Evolutionary conservation across 2,329 filamentous ascomycete genomes (phyloP).

Genomic region (Phaeoacremonium minimum): DNA sequence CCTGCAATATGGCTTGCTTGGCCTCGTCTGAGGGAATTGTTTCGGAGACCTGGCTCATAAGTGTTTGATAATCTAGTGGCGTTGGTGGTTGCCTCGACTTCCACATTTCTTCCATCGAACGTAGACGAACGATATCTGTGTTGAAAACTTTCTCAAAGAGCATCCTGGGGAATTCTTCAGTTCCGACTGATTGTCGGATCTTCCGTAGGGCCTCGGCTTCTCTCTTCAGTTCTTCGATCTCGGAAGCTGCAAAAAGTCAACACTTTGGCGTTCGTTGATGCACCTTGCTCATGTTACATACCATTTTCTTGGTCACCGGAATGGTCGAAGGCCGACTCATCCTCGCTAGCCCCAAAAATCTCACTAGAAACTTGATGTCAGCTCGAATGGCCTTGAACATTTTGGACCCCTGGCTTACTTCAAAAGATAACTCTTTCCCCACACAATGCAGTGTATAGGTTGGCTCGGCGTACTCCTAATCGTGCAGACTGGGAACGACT

Average conservation of each 20-base stretch:
- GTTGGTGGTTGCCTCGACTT: slow-evolving; percentile 73
- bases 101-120: slow-evolving; percentile 96
- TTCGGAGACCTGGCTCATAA: slow-evolving; percentile 48
- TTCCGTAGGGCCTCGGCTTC: slow-evolving; percentile 81
- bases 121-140: slow-evolving; percentile 75
- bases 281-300: too few species aligned
- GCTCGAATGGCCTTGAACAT: neutral
- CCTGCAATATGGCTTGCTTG: slow-evolving; percentile 50
- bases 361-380: slow-evolving; percentile 43
- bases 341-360: slow-evolving; percentile 88
- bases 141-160: slow-evolving; percentile 94
- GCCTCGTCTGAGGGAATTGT: slow-evolving; percentile 48
- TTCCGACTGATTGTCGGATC: slow-evolving; percentile 78
- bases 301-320: slow-evolving; percentile 78
- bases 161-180: slow-evolving; percentile 67
- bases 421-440: slow-evolving; percentile 94
- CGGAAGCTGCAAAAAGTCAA: slow-evolving; percentile 52
- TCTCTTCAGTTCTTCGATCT: slow-evolving; percentile 82
- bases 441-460: slow-evolving; percentile 97
- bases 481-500: slow-evolving; percentile 93
- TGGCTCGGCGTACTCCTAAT: slow-evolving; percentile 95
- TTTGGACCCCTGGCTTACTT: slow-evolving; percentile 43
- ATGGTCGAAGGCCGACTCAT: slow-evolving; percentile 76
- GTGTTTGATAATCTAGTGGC: slow-evolving; percentile 62
- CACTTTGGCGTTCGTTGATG: too few species aligned